Base-by-base conservation (phyloP, 306 rosid species). In the Lathyrus aphaca region DNA sequence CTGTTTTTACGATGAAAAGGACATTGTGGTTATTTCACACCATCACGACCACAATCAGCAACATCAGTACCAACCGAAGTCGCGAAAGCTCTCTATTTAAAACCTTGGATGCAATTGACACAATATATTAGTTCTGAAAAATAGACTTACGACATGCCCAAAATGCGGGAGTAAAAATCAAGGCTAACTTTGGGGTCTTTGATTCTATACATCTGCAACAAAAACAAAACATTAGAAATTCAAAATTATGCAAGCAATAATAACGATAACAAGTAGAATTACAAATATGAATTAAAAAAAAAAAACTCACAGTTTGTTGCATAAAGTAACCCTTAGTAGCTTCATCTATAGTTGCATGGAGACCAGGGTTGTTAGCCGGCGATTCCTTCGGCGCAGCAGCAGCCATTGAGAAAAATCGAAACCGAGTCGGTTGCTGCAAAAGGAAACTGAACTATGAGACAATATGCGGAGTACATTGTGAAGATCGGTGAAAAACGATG, bases 121-220 rank as follows among this genome's bases (percentile, higher is more conserved):
- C 38, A 79, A 61, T 3, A 30, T 12, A 53, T 23, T 68, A 30
- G 56, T 50, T 12, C 5, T 4, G 16, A 13, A 32, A 45, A 44
- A 69, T 43, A 3, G 3, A 84, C 98, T 87, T 83, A 94, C 99
- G 97, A 85, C 99, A 94, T 94, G 79, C 99, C 99, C 82, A 94
- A 76, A 29, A 94, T 85, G 58, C 96, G 92, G 56, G 97, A 88
- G 69, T 94, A 94, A 69, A 90, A 94, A 54, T 94, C 95, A 53
- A 88, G 97, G 86, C 96, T 90, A 73, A 68, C 83, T 91, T 88
- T 87, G 14, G 99, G 99, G 80, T 94, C 97, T 82, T 91, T 94
- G 61, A 94, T 84, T 72, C 99, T 86, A 75, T 76, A 87, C 99
- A 91, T 82, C 86, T 82, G 79, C 81, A 66, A 75, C 48, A 5